A percentile compares a stretch with the other conserved stretches of the same genome.
phyloP scores from a whole-genome alignment of 805 yeast genomes.

The Naumovozyma castellii region DNA sequence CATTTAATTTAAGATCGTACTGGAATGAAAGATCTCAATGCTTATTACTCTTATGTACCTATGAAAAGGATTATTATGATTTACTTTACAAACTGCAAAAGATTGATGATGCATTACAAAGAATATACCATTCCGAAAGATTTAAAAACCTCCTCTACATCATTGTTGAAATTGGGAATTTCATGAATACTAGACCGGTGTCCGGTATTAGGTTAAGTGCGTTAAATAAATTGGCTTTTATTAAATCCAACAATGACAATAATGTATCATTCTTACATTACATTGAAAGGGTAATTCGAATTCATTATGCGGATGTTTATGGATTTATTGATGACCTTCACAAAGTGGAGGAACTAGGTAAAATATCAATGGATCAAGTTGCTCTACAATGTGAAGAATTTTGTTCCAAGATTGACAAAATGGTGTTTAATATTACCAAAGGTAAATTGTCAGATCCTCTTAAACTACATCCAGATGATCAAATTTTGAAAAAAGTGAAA shows the following conservation, averaged over 20 bases:
- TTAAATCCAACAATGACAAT: slow-evolving; percentile 56
- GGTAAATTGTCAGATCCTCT: slow-evolving; percentile 59
- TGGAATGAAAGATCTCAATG: slow-evolving; percentile 69
- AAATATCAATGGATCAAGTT: slow-evolving; percentile 53
- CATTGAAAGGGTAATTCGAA: slow-evolving; percentile 58
- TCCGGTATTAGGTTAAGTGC: slow-evolving; percentile 64
- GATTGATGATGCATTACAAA: slow-evolving; percentile 50
- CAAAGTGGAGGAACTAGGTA: slow-evolving; percentile 45
- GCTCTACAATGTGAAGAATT: slow-evolving; percentile 51
- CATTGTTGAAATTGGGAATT: slow-evolving; percentile 66
- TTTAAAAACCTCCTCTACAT: slow-evolving; percentile 53
- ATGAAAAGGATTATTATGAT: slow-evolving; percentile 59
- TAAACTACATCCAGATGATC: slow-evolving; percentile 58
- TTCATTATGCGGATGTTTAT: slow-evolving; percentile 54
- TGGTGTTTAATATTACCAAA: slow-evolving; percentile 43
- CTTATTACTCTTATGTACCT: slow-evolving; percentile 43
- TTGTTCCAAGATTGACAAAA: slow-evolving; percentile 40
- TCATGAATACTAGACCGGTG: slow-evolving; percentile 70
- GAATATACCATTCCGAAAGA: slow-evolving; percentile 42
- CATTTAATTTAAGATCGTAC: slow-evolving; percentile 57
- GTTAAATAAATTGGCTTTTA: slow-evolving; percentile 56
- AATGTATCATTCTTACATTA: slow-evolving; percentile 66
- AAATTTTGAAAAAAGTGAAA: slow-evolving; percentile 43
- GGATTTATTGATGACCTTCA: slow-evolving; percentile 52
- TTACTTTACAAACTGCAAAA: slow-evolving; percentile 44